Evolutionary conservation across 768 basidiomycete genomes (phyloP).

Genomic region (Tulasnella calospora): DNA sequence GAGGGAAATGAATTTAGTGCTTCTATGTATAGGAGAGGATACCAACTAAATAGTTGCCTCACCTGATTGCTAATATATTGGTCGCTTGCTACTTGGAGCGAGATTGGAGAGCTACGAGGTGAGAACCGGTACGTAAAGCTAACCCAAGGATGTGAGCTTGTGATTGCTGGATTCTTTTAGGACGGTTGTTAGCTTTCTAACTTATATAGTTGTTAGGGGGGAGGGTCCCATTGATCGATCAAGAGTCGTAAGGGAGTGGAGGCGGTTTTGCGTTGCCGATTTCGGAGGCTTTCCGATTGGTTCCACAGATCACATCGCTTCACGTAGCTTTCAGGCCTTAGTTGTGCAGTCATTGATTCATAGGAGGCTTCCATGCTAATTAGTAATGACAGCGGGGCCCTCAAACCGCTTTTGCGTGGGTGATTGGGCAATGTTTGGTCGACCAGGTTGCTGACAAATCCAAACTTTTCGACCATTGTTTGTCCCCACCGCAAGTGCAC

Average conservation of each 20-base stretch:
- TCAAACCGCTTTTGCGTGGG: neutral
- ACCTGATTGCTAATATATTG: no score
- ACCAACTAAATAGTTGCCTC: no score
- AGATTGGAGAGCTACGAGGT: no score
- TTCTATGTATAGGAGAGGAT: no score
- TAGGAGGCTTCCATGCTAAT: neutral
- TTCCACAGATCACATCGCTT: neutral
- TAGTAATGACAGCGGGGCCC: neutral
- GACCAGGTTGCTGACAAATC: neutral
- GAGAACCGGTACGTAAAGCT: no score
- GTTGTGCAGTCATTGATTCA: neutral
- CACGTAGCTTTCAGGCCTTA: neutral
- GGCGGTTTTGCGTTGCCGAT: neutral
- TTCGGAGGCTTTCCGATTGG: neutral
- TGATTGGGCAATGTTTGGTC: neutral
- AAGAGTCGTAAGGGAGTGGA: neutral
- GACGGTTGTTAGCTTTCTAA: no score
- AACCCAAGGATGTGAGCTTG: no score
- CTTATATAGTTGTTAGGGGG: neutral
- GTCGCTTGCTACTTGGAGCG: no score
- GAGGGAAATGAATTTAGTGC: no score
- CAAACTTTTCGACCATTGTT: slow-evolving; percentile 1
- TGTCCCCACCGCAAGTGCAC: neutral
- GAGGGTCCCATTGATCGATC: neutral
- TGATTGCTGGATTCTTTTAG: no score